Evolutionary conservation across 225 moss, liverwort and hornwort species (phyloP).

Genomic region (Bryoerythrophyllum caledonicum): DNA sequence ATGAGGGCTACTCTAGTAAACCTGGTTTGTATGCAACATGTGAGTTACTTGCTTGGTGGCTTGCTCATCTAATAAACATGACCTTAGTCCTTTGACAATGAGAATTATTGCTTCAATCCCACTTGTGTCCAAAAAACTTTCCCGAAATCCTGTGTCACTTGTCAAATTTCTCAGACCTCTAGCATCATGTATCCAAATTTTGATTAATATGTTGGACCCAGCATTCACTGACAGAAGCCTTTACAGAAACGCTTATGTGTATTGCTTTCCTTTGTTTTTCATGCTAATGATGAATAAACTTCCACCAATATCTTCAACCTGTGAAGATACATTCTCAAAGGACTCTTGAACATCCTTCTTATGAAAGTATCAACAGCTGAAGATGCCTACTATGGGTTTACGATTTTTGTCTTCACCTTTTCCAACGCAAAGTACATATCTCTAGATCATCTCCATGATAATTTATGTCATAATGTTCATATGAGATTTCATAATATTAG

Average conservation of each 20-base stretch:
- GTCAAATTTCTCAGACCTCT: background rate
- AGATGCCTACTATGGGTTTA: no score
- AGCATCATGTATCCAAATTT: fast-evolving
- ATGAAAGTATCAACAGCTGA: no score
- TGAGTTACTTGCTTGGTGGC: background rate
- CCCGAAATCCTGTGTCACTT: background rate
- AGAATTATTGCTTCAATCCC: background rate
- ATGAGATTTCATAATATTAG: no score
- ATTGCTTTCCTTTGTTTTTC: background rate
- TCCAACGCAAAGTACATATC: no score
- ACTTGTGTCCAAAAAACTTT: background rate
- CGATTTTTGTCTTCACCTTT: no score
- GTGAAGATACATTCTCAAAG: no score
- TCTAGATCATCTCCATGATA: no score
- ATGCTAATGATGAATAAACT: background rate
- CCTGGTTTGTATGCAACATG: background rate
- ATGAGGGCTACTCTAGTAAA: no score
- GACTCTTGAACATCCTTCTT: no score
- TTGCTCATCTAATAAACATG: background rate
- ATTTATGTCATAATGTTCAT: no score
- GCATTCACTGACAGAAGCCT: background rate
- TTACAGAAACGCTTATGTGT: background rate
- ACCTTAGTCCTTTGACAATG: background rate
- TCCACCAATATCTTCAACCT: no score
- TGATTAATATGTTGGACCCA: background rate